phyloP scores from a whole-genome alignment of 2,329 filamentous ascomycete species.

The Claviceps arundinis region DNA sequence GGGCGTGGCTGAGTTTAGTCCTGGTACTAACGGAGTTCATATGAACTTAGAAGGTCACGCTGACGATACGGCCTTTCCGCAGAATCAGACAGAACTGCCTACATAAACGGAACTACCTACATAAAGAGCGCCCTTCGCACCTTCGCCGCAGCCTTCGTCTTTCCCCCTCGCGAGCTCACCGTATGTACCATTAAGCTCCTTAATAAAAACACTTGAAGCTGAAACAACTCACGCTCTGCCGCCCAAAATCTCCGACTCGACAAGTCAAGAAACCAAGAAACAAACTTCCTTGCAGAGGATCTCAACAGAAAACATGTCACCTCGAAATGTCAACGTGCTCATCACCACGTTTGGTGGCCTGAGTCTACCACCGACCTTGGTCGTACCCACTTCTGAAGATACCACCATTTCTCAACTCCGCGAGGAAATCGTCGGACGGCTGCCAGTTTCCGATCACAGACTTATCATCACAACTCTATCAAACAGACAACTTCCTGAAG shows the following conservation, averaged over 20 bases:
- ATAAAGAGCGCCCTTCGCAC: not conserved
- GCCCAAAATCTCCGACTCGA: not conserved
- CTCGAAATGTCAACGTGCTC: slow-evolving; percentile 60
- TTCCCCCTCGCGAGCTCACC: not conserved
- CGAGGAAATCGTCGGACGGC: slow-evolving; percentile 44
- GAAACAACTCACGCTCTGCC: not conserved
- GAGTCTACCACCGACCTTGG: slow-evolving; percentile 67
- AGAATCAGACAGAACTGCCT: not conserved
- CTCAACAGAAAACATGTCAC: slow-evolving; percentile 32
- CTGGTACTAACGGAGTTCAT: not conserved
- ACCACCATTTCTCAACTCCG: slow-evolving; percentile 57
- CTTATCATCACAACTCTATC: slow-evolving; percentile 73
- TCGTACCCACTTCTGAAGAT: slow-evolving; percentile 55
- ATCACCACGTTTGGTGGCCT: slow-evolving; percentile 76
- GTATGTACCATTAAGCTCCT: too few species aligned
- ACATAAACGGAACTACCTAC: not conserved
- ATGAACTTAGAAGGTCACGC: not conserved
- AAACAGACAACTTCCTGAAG: slow-evolving; percentile 53
- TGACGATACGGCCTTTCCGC: not conserved
- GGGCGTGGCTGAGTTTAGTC: not conserved
- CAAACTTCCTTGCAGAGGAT: not conserved
- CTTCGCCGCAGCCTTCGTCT: not conserved
- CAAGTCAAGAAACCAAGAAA: not conserved
- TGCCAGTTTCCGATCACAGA: slow-evolving; percentile 42
- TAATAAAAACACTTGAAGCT: not conserved